phyloP scores from a whole-genome alignment of 2,329 filamentous ascomycete genomes.

The Trichoderma harzianum region DNA sequence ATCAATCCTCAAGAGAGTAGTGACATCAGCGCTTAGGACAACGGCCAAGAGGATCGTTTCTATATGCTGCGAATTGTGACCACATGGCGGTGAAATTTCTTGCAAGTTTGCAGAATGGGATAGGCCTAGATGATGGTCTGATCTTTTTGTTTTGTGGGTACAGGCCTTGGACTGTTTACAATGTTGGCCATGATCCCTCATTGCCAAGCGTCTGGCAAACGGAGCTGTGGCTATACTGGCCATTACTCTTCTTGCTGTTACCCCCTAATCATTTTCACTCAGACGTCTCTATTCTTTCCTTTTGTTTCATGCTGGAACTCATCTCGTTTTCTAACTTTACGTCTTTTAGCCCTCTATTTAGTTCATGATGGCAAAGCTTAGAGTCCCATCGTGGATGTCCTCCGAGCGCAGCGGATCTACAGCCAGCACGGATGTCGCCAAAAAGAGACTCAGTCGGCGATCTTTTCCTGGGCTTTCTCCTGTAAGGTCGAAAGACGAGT shows the following conservation, averaged over 20 bases:
- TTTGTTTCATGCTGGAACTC: background rate
- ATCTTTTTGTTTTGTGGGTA: background rate
- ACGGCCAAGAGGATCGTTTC: background rate
- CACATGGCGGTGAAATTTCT: background rate
- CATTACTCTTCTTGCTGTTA: background rate
- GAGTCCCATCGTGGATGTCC: slow-evolving; percentile 36
- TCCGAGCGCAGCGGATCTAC: slow-evolving; percentile 23
- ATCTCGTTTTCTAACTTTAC: background rate
- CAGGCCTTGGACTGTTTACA: background rate
- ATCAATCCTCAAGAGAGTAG: background rate
- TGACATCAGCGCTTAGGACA: background rate
- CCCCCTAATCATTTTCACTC: background rate
- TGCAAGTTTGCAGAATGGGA: background rate
- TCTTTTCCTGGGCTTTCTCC: slow-evolving; percentile 32
- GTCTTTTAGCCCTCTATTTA: background rate
- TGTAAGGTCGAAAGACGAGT: slow-evolving; percentile 25
- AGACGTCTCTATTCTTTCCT: background rate
- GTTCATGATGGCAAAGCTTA: slow-evolving; percentile 33
- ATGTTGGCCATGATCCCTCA: background rate
- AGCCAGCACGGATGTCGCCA: slow-evolving; percentile 26
- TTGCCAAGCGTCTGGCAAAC: background rate
- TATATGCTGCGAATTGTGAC: background rate
- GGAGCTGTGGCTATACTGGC: background rate
- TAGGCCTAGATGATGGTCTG: background rate
- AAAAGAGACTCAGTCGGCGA: slow-evolving; percentile 35